Percentiles rank a stretch among this genome's conserved stretches.
Conservation (phyloP, 495 filamentous ascomycete genomes). For the Astrothelium macrocarpum region DNA sequence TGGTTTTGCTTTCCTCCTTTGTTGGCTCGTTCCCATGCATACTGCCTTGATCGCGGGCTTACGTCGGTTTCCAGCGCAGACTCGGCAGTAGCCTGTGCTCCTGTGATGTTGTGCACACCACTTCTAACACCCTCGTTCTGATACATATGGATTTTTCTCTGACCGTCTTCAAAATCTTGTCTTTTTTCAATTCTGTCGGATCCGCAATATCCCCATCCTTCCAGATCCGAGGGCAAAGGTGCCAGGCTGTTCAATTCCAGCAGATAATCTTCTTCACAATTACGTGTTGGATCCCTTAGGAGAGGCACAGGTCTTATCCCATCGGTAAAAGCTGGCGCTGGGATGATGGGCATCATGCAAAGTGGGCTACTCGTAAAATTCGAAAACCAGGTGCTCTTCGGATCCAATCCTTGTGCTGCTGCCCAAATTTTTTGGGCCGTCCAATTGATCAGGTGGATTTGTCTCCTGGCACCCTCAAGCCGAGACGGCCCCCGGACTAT, state of each 20-base stretch:
- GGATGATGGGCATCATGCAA: not conserved
- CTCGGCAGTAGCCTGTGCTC: too few species aligned
- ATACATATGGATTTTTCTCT: too few species aligned
- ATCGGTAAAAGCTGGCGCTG: not conserved
- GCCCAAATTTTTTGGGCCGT: not conserved
- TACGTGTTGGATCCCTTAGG: not conserved
- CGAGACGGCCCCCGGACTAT: not conserved
- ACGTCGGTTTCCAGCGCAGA: too few species aligned
- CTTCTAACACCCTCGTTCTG: too few species aligned
- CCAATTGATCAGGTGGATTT: not conserved
- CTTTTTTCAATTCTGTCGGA: not conserved
- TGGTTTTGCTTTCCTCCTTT: too few species aligned
- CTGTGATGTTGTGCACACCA: too few species aligned
- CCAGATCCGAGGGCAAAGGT: not conserved
- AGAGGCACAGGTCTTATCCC: not conserved
- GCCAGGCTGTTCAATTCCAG: not conserved
- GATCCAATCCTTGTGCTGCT: not conserved
- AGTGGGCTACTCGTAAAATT: not conserved
- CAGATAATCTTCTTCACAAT: slow-evolving; percentile 1
- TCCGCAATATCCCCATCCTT: not conserved
- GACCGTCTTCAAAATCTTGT: too few species aligned
- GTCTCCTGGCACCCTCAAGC: not conserved
- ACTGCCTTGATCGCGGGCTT: too few species aligned
- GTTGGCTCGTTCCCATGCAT: too few species aligned
- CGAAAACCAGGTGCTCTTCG: not conserved